A percentile compares a stretch with the other conserved stretches of the same genome.
Conservation (phyloP, 148 eudicot genomes). For the Rhododendron griersonianum region DNA sequence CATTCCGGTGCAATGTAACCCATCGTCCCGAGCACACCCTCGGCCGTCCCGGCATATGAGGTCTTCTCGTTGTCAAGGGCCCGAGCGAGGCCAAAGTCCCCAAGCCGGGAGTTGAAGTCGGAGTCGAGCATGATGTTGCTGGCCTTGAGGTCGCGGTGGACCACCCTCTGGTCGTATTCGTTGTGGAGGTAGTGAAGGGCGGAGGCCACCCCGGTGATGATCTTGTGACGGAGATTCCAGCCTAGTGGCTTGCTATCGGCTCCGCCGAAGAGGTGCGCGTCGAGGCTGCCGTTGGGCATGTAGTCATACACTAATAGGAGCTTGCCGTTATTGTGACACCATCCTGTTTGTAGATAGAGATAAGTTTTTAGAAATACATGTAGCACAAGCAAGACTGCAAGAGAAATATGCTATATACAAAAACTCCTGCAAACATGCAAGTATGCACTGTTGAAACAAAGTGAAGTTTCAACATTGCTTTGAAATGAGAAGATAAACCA, state of each 20-base stretch:
- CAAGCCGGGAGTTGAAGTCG: slow-evolving; percentile 70
- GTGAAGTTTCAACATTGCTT: neutral
- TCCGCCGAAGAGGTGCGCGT: slow-evolving; percentile 50
- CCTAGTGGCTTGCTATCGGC: slow-evolving; percentile 23
- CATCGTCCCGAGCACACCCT: slow-evolving; percentile 69
- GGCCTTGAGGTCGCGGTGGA: slow-evolving; percentile 89
- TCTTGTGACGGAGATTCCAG: slow-evolving; percentile 47
- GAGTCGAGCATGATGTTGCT: slow-evolving; percentile 85
- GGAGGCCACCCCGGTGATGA: slow-evolving; percentile 45
- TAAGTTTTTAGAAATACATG: neutral
- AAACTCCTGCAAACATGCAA: neutral
- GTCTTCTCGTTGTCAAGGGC: slow-evolving; percentile 74
- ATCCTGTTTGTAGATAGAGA: neutral
- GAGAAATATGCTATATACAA: neutral
- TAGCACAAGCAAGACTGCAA: neutral
- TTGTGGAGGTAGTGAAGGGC: slow-evolving; percentile 69
- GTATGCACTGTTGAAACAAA: neutral
- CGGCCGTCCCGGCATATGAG: slow-evolving; percentile 56
- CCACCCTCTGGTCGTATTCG: slow-evolving; percentile 72
- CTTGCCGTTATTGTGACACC: slow-evolving; percentile 78
- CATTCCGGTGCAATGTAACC: slow-evolving; percentile 96
- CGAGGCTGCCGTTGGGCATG: slow-evolving; percentile 90
- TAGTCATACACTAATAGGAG: slow-evolving; percentile 73
- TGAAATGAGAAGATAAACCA: neutral
- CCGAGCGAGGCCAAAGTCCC: slow-evolving; percentile 88